Evolutionary conservation across 495 filamentous ascomycete species (phyloP).

Genomic region (Cairneyella variabilis): DNA sequence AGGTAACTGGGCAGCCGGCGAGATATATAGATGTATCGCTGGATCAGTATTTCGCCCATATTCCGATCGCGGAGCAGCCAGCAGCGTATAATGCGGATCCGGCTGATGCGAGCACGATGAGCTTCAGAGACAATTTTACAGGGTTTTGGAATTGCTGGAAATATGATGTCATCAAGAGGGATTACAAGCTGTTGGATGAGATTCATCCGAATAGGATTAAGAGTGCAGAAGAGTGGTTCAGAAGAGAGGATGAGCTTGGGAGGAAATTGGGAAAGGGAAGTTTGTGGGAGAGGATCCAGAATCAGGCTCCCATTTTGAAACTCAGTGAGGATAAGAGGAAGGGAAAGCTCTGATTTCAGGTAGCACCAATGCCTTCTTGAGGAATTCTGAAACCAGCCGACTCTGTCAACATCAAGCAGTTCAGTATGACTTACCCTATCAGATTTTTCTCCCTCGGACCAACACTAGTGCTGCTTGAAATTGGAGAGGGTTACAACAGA

Average conservation of each 20-base stretch:
- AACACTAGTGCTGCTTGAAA: no score
- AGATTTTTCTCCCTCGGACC: no score
- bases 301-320: constrained; percentile 30
- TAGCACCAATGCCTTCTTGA: no score
- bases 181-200: constrained; percentile 49
- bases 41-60: constrained; percentile 37
- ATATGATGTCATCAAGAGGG: constrained; percentile 37
- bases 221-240: constrained; percentile 47
- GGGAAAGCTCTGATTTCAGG: constrained; percentile 32
- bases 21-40: constrained; percentile 36
- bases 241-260: constrained; percentile 35
- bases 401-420: no score
- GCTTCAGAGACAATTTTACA: constrained; percentile 46
- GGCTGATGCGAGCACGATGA: constrained; percentile 41
- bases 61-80: constrained; percentile 19
- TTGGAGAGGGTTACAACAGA: no score
- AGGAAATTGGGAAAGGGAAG: constrained; percentile 21
- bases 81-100: constrained; percentile 38
- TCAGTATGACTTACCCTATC: no score
- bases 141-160: constrained; percentile 49
- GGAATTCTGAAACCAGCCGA: no score
- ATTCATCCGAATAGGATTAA: constrained; percentile 47
- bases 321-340: constrained; percentile 30
- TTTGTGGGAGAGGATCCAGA: constrained; percentile 33
- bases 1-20: constrained; percentile 49